Conservation (phyloP, 176 grass and related monocot genomes). For the Aegilops sharonensis region DNA sequence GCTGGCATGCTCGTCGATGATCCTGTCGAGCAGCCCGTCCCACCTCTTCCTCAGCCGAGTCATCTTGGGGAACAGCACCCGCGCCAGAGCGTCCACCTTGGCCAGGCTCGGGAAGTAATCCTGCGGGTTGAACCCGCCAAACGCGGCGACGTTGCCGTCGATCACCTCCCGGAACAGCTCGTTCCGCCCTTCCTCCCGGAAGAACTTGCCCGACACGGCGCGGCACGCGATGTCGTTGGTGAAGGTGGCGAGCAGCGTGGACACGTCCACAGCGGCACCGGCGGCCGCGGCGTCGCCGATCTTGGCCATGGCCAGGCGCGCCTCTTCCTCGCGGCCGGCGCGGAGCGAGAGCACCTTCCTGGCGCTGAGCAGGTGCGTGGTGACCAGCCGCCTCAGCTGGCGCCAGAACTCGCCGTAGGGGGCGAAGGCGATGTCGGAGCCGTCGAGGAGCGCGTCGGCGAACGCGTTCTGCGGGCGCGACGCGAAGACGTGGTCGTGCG, state of each 20-base stretch:
- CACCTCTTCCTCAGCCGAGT: neutral
- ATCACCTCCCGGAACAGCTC: conserved; percentile 7
- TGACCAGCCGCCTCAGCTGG: neutral
- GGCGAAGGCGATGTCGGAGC: neutral
- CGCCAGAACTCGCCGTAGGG: conserved; percentile 11
- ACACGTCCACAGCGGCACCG: neutral
- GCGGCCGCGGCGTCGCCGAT: neutral
- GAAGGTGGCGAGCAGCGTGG: neutral
- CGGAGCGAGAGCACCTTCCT: neutral
- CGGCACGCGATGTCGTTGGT: neutral
- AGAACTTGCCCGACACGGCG: conserved; percentile 8
- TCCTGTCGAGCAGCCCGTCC: neutral
- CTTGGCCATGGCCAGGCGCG: neutral
- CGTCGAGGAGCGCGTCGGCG: neutral
- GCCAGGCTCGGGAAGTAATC: neutral
- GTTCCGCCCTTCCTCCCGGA: conserved; percentile 8
- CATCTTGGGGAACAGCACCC: conserved; percentile 3
- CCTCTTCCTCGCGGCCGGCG: neutral
- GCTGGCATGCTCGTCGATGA: neutral
- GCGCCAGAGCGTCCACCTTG: neutral
- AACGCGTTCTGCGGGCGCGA: neutral
- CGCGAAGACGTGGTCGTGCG: conserved; percentile 14
- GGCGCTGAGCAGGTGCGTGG: conserved; percentile 4
- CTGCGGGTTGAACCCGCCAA: neutral
- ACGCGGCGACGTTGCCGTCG: neutral